A percentile compares a stretch with the other conserved stretches of the same genome.
phyloP scores from a whole-genome alignment of 2,329 filamentous ascomycete genomes.

The Talaromyces funiculosus region DNA sequence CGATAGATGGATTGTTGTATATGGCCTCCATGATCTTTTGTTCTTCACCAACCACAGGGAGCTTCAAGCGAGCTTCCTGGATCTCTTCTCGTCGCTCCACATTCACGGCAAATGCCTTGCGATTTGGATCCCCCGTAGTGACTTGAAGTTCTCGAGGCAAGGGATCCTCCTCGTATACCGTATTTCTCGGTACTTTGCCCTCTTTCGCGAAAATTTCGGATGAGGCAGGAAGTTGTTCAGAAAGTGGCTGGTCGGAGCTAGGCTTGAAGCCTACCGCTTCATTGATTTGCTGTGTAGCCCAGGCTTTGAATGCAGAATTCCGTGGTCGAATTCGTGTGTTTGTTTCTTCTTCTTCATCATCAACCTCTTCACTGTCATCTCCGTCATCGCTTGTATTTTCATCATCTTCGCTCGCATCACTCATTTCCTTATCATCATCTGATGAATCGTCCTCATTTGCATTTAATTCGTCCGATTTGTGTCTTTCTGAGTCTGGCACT shows the following conservation, averaged over 20 bases:
- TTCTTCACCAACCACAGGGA: slow-evolving; percentile 91
- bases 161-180: slow-evolving; percentile 34
- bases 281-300: slow-evolving; percentile 83
- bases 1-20: slow-evolving; percentile 80
- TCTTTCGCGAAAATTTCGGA: slow-evolving; percentile 23
- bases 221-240: slow-evolving; percentile 24
- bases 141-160: slow-evolving; percentile 35
- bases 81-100: slow-evolving; percentile 67
- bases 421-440: slow-evolving; percentile 33
- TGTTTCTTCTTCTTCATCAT: slow-evolving; percentile 29
- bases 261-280: slow-evolving; percentile 67
- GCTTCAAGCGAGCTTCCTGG: slow-evolving; percentile 67
- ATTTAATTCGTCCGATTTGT: slow-evolving; percentile 27
- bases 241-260: slow-evolving; percentile 30
- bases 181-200: slow-evolving; percentile 32
- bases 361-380: slow-evolving; percentile 17
- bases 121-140: slow-evolving; percentile 41
- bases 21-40: slow-evolving; percentile 98
- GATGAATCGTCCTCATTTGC: slow-evolving; percentile 27
- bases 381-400: slow-evolving; percentile 19
- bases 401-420: slow-evolving; percentile 16
- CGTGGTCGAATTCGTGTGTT: slow-evolving; percentile 28
- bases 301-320: slow-evolving; percentile 78
- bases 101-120: slow-evolving; percentile 71
- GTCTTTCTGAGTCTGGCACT: slow-evolving; percentile 15